Evolutionary conservation across 805 yeast species (phyloP).

Genomic region (Yarrowia sp.): DNA sequence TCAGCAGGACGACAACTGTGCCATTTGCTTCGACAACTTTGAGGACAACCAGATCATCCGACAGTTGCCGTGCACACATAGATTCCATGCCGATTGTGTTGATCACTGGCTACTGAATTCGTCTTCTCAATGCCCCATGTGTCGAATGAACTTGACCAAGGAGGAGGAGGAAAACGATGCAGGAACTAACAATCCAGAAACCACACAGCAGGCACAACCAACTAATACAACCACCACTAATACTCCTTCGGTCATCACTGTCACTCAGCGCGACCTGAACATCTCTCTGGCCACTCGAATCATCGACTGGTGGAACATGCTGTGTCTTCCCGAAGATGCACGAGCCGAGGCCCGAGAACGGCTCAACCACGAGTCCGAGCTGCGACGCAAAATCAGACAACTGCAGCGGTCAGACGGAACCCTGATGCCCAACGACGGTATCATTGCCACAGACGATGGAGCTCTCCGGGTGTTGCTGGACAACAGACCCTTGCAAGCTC

Average conservation of each 20-base stretch:
- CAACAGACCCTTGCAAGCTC: conserved; percentile 31
- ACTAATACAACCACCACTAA: neutral
- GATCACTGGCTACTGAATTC: conserved; percentile 33
- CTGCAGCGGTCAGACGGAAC: conserved; percentile 18
- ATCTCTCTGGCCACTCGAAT: conserved; percentile 20
- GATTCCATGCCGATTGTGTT: conserved; percentile 29
- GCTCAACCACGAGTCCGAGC: conserved; percentile 34
- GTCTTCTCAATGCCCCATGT: conserved; percentile 33
- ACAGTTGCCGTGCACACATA: conserved; percentile 17
- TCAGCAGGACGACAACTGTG: conserved; percentile 29
- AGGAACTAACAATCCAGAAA: no score
- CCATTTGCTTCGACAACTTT: conserved; percentile 34
- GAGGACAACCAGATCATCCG: conserved; percentile 27
- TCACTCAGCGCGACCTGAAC: conserved; percentile 23
- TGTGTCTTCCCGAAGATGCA: conserved; percentile 28
- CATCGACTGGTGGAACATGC: conserved; percentile 39
- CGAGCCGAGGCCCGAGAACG: conserved; percentile 26
- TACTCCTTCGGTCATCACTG: conserved; percentile 10
- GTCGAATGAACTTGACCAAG: conserved; percentile 12
- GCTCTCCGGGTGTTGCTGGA: conserved; percentile 31
- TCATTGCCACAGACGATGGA: conserved; percentile 28
- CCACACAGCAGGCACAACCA: neutral
- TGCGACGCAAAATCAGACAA: conserved; percentile 11
- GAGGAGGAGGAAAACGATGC: neutral
- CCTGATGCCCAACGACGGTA: conserved; percentile 22